Evolutionary conservation across 2,329 filamentous ascomycete species (phyloP), one percentile per base, ranked within the genome.

Genomic region (Nemania sp.): DNA sequence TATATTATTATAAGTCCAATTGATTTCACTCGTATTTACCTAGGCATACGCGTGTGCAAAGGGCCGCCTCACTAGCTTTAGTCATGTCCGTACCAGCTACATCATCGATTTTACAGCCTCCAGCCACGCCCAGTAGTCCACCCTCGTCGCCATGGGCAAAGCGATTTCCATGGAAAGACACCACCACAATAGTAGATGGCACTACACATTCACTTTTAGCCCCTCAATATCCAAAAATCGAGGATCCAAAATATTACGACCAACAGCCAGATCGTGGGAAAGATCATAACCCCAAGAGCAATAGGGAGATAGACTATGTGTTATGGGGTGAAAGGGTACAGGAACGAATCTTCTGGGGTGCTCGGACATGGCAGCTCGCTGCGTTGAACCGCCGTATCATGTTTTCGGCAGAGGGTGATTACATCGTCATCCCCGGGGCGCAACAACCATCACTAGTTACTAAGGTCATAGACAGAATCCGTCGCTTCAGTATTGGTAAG

Each of bases 161-260:
- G 4, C 57, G 57, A 51, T 60, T 26, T 51, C 57, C 57, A 11
- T 1, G 8, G 5, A 5, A 3, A 15, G 5, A 26, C 0, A 1
- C 4, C 43, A 35, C 7, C 8, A 35, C 11, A 11, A n/a, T 26
- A 18, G 18, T n/a, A 20, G 11, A 18, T 38, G 6, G 24, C 8
- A 51, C 29, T 11, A 35, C 10, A 32, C 57, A 60, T 38, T 60
- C 57, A 5, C n/a, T 26, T 4, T 20, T 51, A n/a, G 43, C 43
- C n/a, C 57, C 57, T 10, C 20, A 38, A 27, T 38, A 22, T 51
- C 57, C 57, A 4, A 35, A 15, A 20, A 26, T 60, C n/a, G 11
- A 38, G 5, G 57, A 60, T 38, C 57, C 57, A n/a, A 60, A 51
- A 20, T 51, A 51, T 20, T 45, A 60, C 13, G 57, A 60, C 32